Evolutionary conservation across 352 stramenopile species (phyloP).

Genomic region (Pythium brachiatum): DNA sequence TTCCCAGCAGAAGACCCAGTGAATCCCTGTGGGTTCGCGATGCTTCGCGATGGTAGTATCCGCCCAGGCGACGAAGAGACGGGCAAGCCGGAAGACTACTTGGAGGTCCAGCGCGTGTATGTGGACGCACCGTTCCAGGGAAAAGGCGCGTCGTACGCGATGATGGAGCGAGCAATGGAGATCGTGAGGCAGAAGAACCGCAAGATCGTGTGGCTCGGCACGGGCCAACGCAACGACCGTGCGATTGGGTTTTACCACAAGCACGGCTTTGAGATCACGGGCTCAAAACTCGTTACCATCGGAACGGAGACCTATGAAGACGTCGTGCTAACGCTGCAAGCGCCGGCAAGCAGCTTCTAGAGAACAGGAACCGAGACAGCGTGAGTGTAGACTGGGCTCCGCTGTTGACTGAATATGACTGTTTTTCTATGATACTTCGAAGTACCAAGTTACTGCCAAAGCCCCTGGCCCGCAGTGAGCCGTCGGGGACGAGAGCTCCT

Average conservation of each 20-base stretch:
- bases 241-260: conserved; percentile 36
- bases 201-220: conserved; percentile 31
- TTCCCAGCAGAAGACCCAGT: conserved; percentile 9
- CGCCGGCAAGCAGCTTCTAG: neutral
- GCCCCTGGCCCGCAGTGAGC: too few species aligned
- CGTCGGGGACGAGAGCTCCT: too few species aligned
- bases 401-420: too few species aligned
- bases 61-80: conserved; percentile 26
- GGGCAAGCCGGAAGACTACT: conserved; percentile 9
- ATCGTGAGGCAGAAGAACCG: conserved; percentile 21
- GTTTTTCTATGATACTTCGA: too few species aligned
- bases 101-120: conserved; percentile 37
- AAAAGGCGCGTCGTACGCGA: conserved; percentile 21
- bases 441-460: too few species aligned
- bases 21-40: conserved; percentile 27
- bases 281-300: conserved; percentile 26
- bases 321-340: conserved; percentile 12
- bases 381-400: too few species aligned
- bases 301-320: conserved; percentile 10
- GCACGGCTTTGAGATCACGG: conserved; percentile 30
- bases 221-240: conserved; percentile 28
- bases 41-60: conserved; percentile 26
- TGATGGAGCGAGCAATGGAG: conserved; percentile 30
- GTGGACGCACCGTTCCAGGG: conserved; percentile 30
- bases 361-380: too few species aligned